These are phyloP conservation scores for Pilatotrama ljubarskyi DNA, from an alignment of 768 basidiomycete genomes.

Conservation along the genomic window DNA sequence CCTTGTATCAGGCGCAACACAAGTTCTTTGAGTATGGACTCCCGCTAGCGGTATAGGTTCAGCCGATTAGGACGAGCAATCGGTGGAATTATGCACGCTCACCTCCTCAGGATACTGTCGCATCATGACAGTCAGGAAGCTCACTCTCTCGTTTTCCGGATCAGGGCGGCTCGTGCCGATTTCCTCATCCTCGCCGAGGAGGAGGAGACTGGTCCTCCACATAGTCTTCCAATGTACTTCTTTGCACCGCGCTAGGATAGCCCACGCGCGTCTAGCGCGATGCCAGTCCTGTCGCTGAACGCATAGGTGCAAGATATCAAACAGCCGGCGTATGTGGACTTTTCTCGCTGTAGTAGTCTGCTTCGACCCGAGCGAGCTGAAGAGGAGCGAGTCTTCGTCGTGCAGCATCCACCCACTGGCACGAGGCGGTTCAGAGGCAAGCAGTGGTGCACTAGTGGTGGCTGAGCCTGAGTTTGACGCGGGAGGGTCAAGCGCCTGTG, in stretches of 20 bases:
- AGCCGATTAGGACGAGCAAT: background rate
- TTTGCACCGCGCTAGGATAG: slow-evolving; percentile 72
- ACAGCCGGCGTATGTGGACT: slow-evolving; percentile 71
- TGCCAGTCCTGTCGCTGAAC: slow-evolving; percentile 64
- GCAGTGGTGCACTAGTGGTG: background rate
- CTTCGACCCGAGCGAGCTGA: slow-evolving; percentile 55
- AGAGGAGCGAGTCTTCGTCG: slow-evolving; percentile 54
- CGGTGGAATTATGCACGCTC: slow-evolving; percentile 23
- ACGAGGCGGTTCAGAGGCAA: background rate
- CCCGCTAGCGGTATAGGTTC: slow-evolving; percentile 50
- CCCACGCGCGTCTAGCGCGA: slow-evolving; percentile 71
- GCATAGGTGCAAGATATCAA: slow-evolving; percentile 71
- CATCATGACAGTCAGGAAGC: slow-evolving; percentile 73
- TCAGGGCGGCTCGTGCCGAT: slow-evolving; percentile 31
- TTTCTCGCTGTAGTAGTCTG: slow-evolving; percentile 56
- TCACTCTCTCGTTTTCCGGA: slow-evolving; percentile 41
- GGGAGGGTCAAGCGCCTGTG: slow-evolving; percentile 3
- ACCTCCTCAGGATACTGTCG: slow-evolving; percentile 68
- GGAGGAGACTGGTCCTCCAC: slow-evolving; percentile 67
- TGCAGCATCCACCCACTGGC: slow-evolving; percentile 12
- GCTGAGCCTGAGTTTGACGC: background rate
- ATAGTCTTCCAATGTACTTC: slow-evolving; percentile 73
- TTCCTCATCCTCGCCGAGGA: slow-evolving; percentile 41
- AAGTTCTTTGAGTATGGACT: slow-evolving; percentile 73
- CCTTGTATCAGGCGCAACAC: slow-evolving; percentile 63